Percentiles rank a stretch among this genome's conserved stretches.
These are phyloP conservation scores for Conticribra weissflogii DNA, from an alignment of 108 stramenopile species.

Conservation along the genomic window DNA sequence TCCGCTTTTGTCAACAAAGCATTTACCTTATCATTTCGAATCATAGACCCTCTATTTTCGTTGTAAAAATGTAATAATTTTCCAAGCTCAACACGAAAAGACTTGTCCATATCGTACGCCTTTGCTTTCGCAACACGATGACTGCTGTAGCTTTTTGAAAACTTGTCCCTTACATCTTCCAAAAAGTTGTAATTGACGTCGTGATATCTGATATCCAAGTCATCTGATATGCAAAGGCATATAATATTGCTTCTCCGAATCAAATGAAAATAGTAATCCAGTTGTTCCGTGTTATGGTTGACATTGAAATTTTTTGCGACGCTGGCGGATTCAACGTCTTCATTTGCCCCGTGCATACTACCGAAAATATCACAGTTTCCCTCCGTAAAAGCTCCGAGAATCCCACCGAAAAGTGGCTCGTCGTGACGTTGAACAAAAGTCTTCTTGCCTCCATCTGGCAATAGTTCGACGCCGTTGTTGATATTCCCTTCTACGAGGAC, in stretches of 20 bases:
- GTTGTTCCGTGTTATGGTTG: slow-evolving; percentile 5
- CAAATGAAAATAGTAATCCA: slow-evolving; percentile 80
- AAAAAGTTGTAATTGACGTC: slow-evolving; percentile 70
- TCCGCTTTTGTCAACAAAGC: slow-evolving; percentile 59
- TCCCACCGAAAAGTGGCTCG: slow-evolving; percentile 36
- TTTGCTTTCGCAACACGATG: slow-evolving; percentile 62
- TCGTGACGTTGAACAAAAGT: slow-evolving; percentile 69
- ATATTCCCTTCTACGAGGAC: neutral
- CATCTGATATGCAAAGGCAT: slow-evolving; percentile 72
- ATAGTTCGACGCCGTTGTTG: slow-evolving; percentile 14
- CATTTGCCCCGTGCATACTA: slow-evolving; percentile 31
- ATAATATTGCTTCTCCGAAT: slow-evolving; percentile 56
- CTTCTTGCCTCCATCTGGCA: slow-evolving; percentile 60
- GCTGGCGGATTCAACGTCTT: slow-evolving; percentile 32
- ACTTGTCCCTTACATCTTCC: slow-evolving; percentile 61
- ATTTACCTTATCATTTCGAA: slow-evolving; percentile 48
- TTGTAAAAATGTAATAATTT: slow-evolving; percentile 78
- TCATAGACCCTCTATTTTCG: slow-evolving; percentile 55
- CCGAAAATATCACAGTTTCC: slow-evolving; percentile 23
- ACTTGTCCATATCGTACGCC: slow-evolving; percentile 73
- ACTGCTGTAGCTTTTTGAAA: slow-evolving; percentile 40
- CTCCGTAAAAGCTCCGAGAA: slow-evolving; percentile 15
- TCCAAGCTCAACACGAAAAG: slow-evolving; percentile 56
- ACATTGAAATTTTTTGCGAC: neutral
- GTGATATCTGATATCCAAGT: slow-evolving; percentile 51